phyloP scores from a whole-genome alignment of 2,329 filamentous ascomycete species.

The Byssothecium circinans region DNA sequence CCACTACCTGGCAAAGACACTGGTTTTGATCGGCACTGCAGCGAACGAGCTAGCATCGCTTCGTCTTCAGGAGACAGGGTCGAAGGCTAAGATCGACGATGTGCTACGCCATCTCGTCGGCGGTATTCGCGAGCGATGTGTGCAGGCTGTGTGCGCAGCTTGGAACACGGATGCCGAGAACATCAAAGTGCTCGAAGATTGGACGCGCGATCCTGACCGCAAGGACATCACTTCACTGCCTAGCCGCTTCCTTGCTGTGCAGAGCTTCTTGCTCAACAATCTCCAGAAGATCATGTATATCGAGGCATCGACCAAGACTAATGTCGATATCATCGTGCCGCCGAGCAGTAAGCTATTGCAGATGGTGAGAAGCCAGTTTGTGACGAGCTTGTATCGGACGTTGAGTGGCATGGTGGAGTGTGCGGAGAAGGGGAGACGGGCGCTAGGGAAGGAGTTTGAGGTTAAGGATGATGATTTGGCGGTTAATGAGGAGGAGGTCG shows the following conservation, averaged over 20 bases:
- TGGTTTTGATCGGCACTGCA: conserved; percentile 81
- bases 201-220: conserved; percentile 79
- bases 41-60: conserved; percentile 83
- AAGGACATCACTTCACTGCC: conserved; percentile 92
- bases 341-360: conserved; percentile 86
- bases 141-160: conserved; percentile 80
- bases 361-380: conserved; percentile 89
- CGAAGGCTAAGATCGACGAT: conserved; percentile 60
- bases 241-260: conserved; percentile 79
- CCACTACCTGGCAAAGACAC: conserved; percentile 80
- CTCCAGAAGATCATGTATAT: conserved; percentile 97
- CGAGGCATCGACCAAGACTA: conserved; percentile 75
- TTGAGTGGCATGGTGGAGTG: conserved; percentile 97
- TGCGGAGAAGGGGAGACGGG: conserved; percentile 73
- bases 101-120: conserved; percentile 75
- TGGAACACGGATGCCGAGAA: conserved; percentile 95
- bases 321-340: conserved; percentile 79
- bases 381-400: conserved; percentile 90
- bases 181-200: conserved; percentile 90
- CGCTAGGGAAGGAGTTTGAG: conserved; percentile 59
- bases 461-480: conserved; percentile 56
- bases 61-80: conserved; percentile 62
- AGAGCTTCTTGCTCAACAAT: conserved; percentile 76
- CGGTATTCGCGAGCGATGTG: conserved; percentile 78
- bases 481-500: conserved; percentile 31